Conservation (phyloP, 495 filamentous ascomycete genomes). For the Bryoglossum gracile region DNA sequence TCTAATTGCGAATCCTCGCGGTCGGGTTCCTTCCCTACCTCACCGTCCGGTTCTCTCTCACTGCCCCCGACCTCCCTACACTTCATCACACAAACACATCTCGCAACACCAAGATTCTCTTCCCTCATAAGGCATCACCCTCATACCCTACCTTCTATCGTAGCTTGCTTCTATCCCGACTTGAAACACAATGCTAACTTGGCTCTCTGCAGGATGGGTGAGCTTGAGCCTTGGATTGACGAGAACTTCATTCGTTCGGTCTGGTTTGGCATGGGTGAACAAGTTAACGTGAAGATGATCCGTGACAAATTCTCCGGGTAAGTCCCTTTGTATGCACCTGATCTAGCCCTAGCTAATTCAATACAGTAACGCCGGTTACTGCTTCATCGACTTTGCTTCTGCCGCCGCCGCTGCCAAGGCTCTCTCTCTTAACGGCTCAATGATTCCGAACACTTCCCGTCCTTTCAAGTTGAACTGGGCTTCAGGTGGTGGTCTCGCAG, state of each 20-base stretch:
- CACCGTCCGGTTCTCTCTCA: too few species aligned
- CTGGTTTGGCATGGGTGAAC: slow-evolving; percentile 79
- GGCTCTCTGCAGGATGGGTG: slow-evolving; percentile 75
- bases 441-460: slow-evolving; percentile 89
- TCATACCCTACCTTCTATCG: too few species aligned
- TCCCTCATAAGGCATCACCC: too few species aligned
- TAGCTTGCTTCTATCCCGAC: too few species aligned
- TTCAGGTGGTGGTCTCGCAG: slow-evolving; percentile 89
- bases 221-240: slow-evolving; percentile 98
- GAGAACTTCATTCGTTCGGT: slow-evolving; percentile 96
- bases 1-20: too few species aligned
- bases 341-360: slow-evolving; percentile 13
- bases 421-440: slow-evolving; percentile 75
- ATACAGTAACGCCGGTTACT: slow-evolving; percentile 92
- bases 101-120: too few species aligned
- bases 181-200: slow-evolving; percentile 2
- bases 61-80: too few species aligned
- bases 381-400: slow-evolving; percentile 89
- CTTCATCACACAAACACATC: too few species aligned
- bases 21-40: too few species aligned
- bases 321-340: slow-evolving; percentile 28
- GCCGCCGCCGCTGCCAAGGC: slow-evolving; percentile 86
- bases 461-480: slow-evolving; percentile 99
- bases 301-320: slow-evolving; percentile 99
- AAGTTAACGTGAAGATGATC: slow-evolving; percentile 99